Evolutionary conservation across 306 rosid species (phyloP).

Genomic region (Corylus heterophylla): DNA sequence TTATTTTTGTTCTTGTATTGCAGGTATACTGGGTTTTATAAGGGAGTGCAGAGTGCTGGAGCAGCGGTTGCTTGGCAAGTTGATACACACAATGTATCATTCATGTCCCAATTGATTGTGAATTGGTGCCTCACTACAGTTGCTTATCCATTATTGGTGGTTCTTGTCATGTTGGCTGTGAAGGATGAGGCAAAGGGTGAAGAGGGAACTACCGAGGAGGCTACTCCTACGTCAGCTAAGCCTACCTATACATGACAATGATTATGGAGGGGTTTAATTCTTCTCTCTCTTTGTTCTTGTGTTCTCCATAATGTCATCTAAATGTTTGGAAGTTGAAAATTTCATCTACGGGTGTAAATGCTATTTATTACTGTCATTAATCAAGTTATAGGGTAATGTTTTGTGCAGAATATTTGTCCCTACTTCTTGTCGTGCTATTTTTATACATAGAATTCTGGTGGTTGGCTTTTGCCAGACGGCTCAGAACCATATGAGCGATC

Average conservation of each 20-base stretch:
- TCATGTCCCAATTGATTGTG: constrained; percentile 55
- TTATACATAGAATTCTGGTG: no score
- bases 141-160: constrained; percentile 64
- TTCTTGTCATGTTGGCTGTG: constrained; percentile 68
- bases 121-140: constrained; percentile 66
- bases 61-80: constrained; percentile 98
- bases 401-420: background rate
- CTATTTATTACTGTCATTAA: background rate
- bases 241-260: constrained; percentile 22
- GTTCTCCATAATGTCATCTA: background rate
- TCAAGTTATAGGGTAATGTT: background rate
- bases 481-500: no score
- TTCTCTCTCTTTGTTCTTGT: background rate
- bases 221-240: constrained; percentile 26
- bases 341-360: constrained; percentile 9
- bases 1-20: background rate
- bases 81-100: constrained; percentile 54
- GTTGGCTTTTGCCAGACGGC: no score
- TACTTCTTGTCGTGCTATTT: background rate
- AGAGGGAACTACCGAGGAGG: constrained; percentile 35
- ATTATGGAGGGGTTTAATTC: background rate
- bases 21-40: constrained; percentile 88
- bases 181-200: constrained; percentile 44
- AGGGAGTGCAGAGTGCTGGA: constrained; percentile 96
- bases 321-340: background rate